These are phyloP conservation scores for Bathelium albidoporum DNA, from an alignment of 495 filamentous ascomycete genomes.

Conservation along the genomic window DNA sequence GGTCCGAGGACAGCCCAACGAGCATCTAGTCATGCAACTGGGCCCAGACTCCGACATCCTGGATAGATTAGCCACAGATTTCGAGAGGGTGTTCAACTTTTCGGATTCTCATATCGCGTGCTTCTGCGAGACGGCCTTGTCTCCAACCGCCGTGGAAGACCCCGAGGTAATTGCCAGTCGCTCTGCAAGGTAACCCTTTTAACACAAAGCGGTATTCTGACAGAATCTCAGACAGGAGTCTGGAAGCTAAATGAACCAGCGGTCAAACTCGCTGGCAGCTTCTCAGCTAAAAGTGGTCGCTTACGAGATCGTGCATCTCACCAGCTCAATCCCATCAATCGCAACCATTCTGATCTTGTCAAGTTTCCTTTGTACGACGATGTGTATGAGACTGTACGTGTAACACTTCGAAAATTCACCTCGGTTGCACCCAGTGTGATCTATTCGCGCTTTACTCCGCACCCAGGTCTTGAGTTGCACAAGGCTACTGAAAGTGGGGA, in stretches of 20 bases:
- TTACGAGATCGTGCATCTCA: neutral
- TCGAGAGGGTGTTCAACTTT: slow-evolving; percentile 13
- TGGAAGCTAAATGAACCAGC: neutral
- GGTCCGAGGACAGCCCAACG: slow-evolving; percentile 16
- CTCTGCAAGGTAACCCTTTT: neutral
- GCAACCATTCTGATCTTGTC: neutral
- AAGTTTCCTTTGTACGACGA: slow-evolving; percentile 1
- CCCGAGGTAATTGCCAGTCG: neutral
- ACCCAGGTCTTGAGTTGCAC: neutral
- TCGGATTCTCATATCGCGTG: slow-evolving; percentile 14
- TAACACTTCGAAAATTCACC: neutral
- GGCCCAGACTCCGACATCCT: slow-evolving; percentile 10
- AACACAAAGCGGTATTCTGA: neutral
- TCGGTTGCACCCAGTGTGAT: neutral
- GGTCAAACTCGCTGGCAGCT: neutral
- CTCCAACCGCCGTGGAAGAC: slow-evolving; percentile 11
- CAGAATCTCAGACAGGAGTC: neutral
- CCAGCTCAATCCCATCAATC: neutral
- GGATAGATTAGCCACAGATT: slow-evolving; percentile 9
- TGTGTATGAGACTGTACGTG: neutral
- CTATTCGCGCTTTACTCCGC: neutral
- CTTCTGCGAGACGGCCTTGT: slow-evolving; percentile 17
- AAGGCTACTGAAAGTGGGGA: neutral
- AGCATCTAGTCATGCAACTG: slow-evolving; percentile 10
- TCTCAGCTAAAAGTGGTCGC: neutral